phyloP scores from a whole-genome alignment of 225 moss, liverwort and hornwort genomes.

The Ulota crispa region DNA sequence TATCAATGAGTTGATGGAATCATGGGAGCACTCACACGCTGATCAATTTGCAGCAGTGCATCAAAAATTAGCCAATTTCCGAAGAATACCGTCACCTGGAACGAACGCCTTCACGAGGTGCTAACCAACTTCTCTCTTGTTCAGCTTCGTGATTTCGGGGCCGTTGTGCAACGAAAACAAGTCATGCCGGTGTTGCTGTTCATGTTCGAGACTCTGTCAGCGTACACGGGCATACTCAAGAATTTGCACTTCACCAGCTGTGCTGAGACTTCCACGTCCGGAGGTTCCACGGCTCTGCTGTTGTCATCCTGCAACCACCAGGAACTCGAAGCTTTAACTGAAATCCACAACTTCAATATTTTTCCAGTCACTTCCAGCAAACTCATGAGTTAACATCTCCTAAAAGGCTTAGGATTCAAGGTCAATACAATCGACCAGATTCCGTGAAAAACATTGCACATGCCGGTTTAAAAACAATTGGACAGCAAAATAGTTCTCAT shows the following conservation, averaged over 20 bases:
- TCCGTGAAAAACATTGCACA: not conserved
- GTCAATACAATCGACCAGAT: not conserved
- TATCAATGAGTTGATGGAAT: not conserved
- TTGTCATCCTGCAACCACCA: constrained; percentile 40
- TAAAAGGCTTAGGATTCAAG: not conserved
- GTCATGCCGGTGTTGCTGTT: constrained; percentile 18
- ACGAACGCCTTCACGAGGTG: constrained; percentile 1
- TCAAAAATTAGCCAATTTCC: not conserved
- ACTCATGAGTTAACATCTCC: not conserved
- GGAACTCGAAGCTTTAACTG: not conserved
- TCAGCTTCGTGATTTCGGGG: not conserved
- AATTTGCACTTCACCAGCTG: constrained; percentile 62
- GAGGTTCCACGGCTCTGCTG: constrained; percentile 26
- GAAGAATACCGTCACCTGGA: not conserved
- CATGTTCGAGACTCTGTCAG: constrained; percentile 48
- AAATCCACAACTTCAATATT: not conserved
- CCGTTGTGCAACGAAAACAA: constrained; percentile 14
- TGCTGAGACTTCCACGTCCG: constrained; percentile 57
- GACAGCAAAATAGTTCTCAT: not conserved
- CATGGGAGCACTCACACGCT: constrained; percentile 6
- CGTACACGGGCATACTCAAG: constrained; percentile 39
- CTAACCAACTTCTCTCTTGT: not conserved
- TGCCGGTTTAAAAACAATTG: not conserved
- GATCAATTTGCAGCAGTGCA: constrained; percentile 9
- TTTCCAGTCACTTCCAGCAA: not conserved